These are phyloP conservation scores for Potentilla sterilis DNA, from an alignment of 306 rosid genomes.

Conservation along the genomic window DNA sequence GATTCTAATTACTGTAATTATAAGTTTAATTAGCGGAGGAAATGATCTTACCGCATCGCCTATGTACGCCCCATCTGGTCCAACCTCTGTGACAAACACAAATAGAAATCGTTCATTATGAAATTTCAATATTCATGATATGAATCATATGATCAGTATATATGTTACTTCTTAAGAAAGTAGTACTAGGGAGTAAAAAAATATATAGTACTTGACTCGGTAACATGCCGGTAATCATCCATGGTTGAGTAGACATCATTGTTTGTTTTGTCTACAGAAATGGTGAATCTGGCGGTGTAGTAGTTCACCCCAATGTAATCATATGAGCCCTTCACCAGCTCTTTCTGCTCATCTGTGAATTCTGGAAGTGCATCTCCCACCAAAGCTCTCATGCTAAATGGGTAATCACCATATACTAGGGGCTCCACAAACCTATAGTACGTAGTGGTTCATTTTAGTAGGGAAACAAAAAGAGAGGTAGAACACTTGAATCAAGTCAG, in stretches of 20 bases:
- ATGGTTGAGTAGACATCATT: background rate
- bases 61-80: background rate
- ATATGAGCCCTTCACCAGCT: conserved; percentile 4
- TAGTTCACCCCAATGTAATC: conserved; percentile 14
- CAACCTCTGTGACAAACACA: background rate
- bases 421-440: conserved; percentile 12
- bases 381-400: background rate
- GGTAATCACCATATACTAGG: conserved; percentile 5
- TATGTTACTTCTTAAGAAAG: background rate
- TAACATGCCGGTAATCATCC: background rate
- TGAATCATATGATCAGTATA: background rate
- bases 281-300: conserved; percentile 1
- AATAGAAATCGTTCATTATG: background rate
- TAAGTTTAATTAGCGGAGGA: background rate
- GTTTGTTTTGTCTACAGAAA: background rate
- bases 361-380: background rate
- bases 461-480: background rate
- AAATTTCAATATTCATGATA: background rate
- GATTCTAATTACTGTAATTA: background rate
- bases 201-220: background rate
- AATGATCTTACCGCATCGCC: conserved; percentile 1
- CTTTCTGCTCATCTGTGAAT: conserved; percentile 7
- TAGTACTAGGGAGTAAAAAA: background rate
- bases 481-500: background rate
- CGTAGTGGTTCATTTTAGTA: background rate